phyloP scores from a whole-genome alignment of 768 basidiomycete genomes.

The Lentinula edodes region DNA sequence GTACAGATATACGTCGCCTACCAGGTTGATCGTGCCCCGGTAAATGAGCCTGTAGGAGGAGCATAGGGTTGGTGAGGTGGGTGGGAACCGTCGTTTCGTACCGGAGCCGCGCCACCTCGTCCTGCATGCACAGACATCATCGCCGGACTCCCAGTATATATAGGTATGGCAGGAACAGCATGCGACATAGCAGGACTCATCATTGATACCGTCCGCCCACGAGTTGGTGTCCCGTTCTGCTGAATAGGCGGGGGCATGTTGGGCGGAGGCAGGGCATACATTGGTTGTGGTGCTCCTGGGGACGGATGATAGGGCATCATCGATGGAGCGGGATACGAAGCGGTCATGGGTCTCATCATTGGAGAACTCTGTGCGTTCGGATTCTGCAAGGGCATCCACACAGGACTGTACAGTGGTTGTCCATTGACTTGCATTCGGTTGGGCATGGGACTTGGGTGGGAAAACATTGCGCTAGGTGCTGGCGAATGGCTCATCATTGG shows the following conservation, averaged over 20 bases:
- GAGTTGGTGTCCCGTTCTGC: slow-evolving; percentile 31
- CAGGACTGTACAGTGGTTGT: slow-evolving; percentile 52
- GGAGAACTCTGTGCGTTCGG: slow-evolving; percentile 41
- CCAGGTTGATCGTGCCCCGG: not conserved
- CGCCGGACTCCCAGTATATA: slow-evolving; percentile 68
- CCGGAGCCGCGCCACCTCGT: not conserved
- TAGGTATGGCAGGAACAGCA: slow-evolving; percentile 31
- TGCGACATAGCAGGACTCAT: slow-evolving; percentile 72
- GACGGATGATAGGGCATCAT: slow-evolving; percentile 57
- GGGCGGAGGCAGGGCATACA: slow-evolving; percentile 39
- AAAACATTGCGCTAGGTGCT: slow-evolving; percentile 61
- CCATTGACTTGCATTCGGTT: slow-evolving; percentile 57
- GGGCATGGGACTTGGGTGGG: slow-evolving; percentile 60
- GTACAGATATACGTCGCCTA: not conserved
- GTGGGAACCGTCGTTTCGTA: not conserved
- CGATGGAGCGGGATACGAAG: slow-evolving; percentile 56
- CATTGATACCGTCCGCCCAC: slow-evolving; percentile 51
- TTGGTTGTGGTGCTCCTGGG: slow-evolving; percentile 37
- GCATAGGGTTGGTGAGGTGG: slow-evolving; percentile 1
- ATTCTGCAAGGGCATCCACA: slow-evolving; percentile 59
- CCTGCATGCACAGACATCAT: slow-evolving; percentile 52
- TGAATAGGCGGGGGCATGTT: slow-evolving; percentile 34
- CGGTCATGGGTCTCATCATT: slow-evolving; percentile 51
- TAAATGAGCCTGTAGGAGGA: not conserved
- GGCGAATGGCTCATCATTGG: slow-evolving; percentile 73